Evolutionary conservation across 352 stramenopile species (phyloP), one percentile per base, ranked within the genome.

Genomic region (Phytophthora pini): DNA sequence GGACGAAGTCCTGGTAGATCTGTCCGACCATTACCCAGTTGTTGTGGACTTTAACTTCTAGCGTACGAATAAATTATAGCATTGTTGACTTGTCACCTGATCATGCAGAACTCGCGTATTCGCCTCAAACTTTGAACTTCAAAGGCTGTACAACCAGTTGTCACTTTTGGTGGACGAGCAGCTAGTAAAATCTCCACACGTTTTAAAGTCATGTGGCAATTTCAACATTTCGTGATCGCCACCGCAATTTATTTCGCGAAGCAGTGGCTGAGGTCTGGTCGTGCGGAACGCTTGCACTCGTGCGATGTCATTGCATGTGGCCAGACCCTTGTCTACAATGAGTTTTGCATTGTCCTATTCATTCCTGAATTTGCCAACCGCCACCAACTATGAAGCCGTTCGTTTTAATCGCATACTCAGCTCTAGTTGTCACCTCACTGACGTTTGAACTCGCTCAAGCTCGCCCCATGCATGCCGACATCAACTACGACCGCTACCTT

Each of bases 21-120:
- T 92, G 13, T 92, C 83, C 17, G 83, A 92, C 41, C 83, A 92
- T 45, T 92, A 89, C 53, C 83, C 83, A 5, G 79, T 92, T 31
- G 20, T 90, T 2, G 73, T 55, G 12, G 75, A 92, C 47, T 74
- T 92, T 10, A 57, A 76, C 46, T 90, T 86, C 72, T 85, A 65
- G 24, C 26, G 36, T 26, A 38, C 17, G 20, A 46, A 22, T 66
- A 67, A 67, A 49, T 67, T 67, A 67, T 67, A 36, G 3, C 31
- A 36, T 8, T 10, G 9, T 34, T 34, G 12, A 36, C 6, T 39
- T 34, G 27, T 62, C 64, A 72, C 52, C 51, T 69, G 65, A 60
- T 52, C 11, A 15, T 20, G 15, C 31, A 57, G 57, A 68, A 68
- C 50, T 5, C 48, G 24, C 46, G 32, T 32, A 17, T 10, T 31